Conservation (phyloP, 441 rosid species). For the Erodium moschatum region DNA sequence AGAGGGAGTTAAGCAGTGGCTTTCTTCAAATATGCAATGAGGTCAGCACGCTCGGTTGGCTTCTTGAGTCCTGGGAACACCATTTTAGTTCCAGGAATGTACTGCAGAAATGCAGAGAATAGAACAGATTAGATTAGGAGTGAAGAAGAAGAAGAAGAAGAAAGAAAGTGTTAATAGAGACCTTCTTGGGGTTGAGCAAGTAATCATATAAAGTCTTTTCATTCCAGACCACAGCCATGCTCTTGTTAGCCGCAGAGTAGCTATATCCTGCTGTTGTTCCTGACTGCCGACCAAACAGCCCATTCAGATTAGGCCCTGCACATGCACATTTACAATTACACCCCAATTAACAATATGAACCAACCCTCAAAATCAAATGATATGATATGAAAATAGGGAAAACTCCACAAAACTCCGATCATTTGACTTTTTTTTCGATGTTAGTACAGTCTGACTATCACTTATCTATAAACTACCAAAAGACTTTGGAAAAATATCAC, state of each 20-base stretch:
- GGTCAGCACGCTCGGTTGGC: slow-evolving; percentile 54
- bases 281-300: neutral
- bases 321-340: too few relatives aligned
- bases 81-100: slow-evolving; percentile 67
- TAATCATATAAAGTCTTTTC: neutral
- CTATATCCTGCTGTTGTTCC: neutral
- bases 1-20: slow-evolving; percentile 31
- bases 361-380: too few relatives aligned
- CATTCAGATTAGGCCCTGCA: neutral
- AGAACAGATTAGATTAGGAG: too few relatives aligned
- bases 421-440: too few relatives aligned
- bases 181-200: slow-evolving; percentile 1
- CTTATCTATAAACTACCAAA: too few relatives aligned
- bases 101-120: slow-evolving; percentile 25
- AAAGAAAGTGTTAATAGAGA: too few relatives aligned
- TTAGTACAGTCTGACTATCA: too few relatives aligned
- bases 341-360: too few relatives aligned
- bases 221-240: neutral
- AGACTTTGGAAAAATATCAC: too few relatives aligned
- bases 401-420: too few relatives aligned
- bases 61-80: slow-evolving; percentile 66
- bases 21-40: slow-evolving; percentile 48
- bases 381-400: too few relatives aligned
- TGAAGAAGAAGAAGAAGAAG: too few relatives aligned
- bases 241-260: neutral